A percentile compares a stretch with the other conserved stretches of the same genome.
Evolutionary conservation across 2,329 filamentous ascomycete species (phyloP).

Genomic region (Hymenoscyphus infarciens): DNA sequence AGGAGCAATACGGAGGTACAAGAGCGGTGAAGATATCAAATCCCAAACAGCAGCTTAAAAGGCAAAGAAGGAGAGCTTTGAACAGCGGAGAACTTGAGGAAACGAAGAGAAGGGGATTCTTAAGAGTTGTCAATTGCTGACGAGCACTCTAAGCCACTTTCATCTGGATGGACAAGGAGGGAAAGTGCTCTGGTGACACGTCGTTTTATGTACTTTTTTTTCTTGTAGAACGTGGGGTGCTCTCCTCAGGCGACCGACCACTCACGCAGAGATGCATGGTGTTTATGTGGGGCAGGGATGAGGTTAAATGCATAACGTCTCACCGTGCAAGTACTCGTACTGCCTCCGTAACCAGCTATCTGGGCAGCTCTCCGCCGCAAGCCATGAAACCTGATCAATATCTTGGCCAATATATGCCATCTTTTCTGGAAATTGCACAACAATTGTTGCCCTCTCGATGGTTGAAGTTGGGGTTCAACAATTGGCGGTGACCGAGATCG

Average conservation of each 20-base stretch:
- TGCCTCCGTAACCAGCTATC: too few relatives aligned
- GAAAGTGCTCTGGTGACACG: background rate
- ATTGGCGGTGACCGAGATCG: too few relatives aligned
- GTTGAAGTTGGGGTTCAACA: too few relatives aligned
- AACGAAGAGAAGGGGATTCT: background rate
- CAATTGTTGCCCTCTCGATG: too few relatives aligned
- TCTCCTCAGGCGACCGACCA: background rate
- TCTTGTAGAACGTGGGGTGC: conserved; percentile 2
- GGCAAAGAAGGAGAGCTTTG: background rate
- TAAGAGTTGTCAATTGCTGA: background rate
- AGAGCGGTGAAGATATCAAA: conserved; percentile 8
- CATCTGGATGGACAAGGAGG: background rate
- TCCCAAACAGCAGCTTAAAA: background rate
- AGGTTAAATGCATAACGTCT: too few relatives aligned
- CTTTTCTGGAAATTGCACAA: too few relatives aligned
- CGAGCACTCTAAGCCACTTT: background rate
- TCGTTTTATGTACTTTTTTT: conserved; percentile 4
- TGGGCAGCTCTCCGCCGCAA: too few relatives aligned
- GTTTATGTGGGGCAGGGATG: conserved; percentile 4
- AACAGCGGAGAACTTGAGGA: background rate
- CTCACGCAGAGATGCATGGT: background rate
- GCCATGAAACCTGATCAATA: too few relatives aligned
- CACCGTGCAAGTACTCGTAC: too few relatives aligned
- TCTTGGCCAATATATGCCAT: too few relatives aligned
- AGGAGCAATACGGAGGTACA: background rate